phyloP scores from a whole-genome alignment of 257 asterid genomes.

The Paraleonurus japonicus region DNA sequence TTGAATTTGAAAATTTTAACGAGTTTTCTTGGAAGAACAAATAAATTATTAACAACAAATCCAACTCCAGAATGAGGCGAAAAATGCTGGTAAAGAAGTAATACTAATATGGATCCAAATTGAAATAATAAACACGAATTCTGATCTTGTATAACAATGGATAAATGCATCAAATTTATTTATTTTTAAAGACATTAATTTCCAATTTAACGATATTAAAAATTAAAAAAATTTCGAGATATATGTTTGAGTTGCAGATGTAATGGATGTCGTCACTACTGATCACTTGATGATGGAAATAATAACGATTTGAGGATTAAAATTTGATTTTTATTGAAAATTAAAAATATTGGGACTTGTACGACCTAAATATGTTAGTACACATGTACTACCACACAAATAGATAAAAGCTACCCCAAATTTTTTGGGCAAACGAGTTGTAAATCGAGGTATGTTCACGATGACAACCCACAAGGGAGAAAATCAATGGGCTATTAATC shows the following conservation, averaged over 20 bases:
- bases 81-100: neutral
- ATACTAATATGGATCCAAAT: no score
- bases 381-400: neutral
- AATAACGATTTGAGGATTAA: neutral
- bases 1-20: no score
- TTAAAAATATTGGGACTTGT: no score
- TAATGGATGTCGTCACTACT: neutral
- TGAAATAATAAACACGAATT: neutral
- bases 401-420: no score
- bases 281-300: neutral
- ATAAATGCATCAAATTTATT: no score
- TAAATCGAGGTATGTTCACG: no score
- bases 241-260: neutral
- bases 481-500: no score
- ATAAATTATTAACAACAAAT: neutral
- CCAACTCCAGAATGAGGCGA: neutral
- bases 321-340: no score
- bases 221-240: neutral
- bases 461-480: no score
- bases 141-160: neutral
- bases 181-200: no score
- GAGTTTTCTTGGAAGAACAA: neutral
- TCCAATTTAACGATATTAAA: no score
- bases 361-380: neutral
- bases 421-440: no score